Evolutionary conservation across 139 green algal genomes (phyloP), one percentile per base, ranked within the genome.

Genomic region (Deuterostichococcus epilithicus): DNA sequence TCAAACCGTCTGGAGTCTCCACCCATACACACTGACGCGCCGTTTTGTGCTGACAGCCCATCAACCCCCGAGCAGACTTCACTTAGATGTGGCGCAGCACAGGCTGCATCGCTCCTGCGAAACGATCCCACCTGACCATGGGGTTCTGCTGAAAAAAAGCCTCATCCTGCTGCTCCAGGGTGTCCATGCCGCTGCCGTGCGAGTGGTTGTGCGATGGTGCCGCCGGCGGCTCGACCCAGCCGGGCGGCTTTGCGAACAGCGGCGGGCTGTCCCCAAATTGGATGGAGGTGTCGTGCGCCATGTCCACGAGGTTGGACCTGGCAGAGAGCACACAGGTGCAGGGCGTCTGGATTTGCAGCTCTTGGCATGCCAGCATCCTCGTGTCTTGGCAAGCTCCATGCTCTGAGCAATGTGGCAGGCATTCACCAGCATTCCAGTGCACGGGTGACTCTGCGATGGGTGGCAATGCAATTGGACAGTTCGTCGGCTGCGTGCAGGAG

Each of bases 231-330:
- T 75, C 67, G 5, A 44, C 60, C 81, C 79, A 89, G 20, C 81
- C 80, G 5, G 84, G 78, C 0, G 88, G 88, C 77, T 91, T 90
- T 28, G 89, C 86, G 80, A 90, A 97, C n/a, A 97, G 83, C 0
- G 93, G 93, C 0, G 92, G 92, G 35, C 97, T 89, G 2, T 84
- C 68, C 22, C 93, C 91, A 84, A 97, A 97, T 32, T 90, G 74
- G 45, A 94, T 90, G 1, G 84, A 88, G 69, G 90, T 84, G 82
- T 92, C 87, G 34, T 89, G 80, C 20, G 82, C 35, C 39, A 90
- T 72, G 60, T 84, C 85, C 23, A 89, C 78, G 35, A 94, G 75
- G 47, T 89, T 89, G 69, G 77, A 85, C 47, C 63, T 80, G 32
- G 58, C 39, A 38, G 66, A 58, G 38, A 30, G 38, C 30, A 45